Evolutionary conservation across 495 filamentous ascomycete species (phyloP).

Genomic region (Tuber brumale): DNA sequence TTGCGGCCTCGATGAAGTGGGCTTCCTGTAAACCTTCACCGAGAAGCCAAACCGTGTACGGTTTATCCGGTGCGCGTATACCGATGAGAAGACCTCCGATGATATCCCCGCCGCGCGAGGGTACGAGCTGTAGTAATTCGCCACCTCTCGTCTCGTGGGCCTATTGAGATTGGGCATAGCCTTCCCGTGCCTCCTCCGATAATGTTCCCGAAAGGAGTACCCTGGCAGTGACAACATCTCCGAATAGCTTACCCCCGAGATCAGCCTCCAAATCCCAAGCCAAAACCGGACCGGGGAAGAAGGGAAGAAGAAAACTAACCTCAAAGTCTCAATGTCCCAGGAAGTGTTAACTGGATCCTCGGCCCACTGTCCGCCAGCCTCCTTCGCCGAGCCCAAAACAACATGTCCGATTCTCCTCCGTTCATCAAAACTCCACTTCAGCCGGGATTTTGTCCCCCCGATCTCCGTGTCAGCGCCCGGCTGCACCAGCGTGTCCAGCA

Average conservation of each 20-base stretch:
- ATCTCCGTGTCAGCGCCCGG: slow-evolving; percentile 58
- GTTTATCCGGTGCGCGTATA: slow-evolving; percentile 45
- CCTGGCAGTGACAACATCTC: slow-evolving; percentile 61
- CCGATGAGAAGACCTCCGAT: slow-evolving; percentile 48
- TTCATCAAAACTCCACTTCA: slow-evolving; percentile 54
- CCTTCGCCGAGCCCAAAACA: slow-evolving; percentile 52
- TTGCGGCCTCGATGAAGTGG: slow-evolving; percentile 47
- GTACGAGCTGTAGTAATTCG: slow-evolving; percentile 55
- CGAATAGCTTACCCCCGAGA: slow-evolving; percentile 51
- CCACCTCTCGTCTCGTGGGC: slow-evolving; percentile 54
- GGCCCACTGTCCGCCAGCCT: slow-evolving; percentile 60
- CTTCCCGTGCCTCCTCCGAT: slow-evolving; percentile 45
- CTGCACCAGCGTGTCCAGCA: slow-evolving; percentile 60
- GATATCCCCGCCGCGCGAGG: slow-evolving; percentile 52
- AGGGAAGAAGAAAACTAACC: slow-evolving; percentile 21
- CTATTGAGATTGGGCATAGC: slow-evolving; percentile 52
- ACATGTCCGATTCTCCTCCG: slow-evolving; percentile 53
- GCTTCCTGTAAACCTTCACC: slow-evolving; percentile 22
- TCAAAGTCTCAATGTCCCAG: slow-evolving; percentile 54
- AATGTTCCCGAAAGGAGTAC: slow-evolving; percentile 56
- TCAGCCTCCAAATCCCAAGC: slow-evolving; percentile 37
- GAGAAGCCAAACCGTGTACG: slow-evolving; percentile 50
- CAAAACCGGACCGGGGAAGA: neutral
- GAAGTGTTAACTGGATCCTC: slow-evolving; percentile 53
- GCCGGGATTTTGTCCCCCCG: slow-evolving; percentile 47